Evolutionary conservation across 2,329 filamentous ascomycete species (phyloP).

Genomic region (Sclerotinia glacialis): DNA sequence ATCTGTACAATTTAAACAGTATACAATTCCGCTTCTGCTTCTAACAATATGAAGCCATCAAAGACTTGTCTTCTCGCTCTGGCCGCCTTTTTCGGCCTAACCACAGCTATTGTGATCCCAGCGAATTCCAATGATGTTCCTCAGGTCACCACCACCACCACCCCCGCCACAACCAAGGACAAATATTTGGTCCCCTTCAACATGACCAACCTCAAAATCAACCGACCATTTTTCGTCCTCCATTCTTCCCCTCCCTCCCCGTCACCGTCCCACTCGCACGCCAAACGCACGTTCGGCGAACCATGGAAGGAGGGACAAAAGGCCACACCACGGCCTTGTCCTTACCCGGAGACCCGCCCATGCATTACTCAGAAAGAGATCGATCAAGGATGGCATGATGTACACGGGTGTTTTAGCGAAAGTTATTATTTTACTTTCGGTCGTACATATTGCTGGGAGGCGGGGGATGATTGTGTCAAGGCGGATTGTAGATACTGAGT

Average conservation of each 20-base stretch:
- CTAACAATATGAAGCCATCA: not conserved
- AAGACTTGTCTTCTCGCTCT: not conserved
- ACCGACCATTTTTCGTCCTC: not conserved
- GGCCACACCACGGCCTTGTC: not conserved
- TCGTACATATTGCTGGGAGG: slow-evolving; percentile 1
- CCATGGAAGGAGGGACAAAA: not conserved
- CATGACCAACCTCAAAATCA: not conserved
- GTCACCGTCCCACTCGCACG: no score
- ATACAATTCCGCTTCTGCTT: not conserved
- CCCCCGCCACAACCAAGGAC: not conserved
- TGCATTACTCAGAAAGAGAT: slow-evolving; percentile 14
- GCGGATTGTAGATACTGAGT: slow-evolving; percentile 7
- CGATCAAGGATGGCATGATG: slow-evolving; percentile 11
- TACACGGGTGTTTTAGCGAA: not conserved
- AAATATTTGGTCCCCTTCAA: not conserved
- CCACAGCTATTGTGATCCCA: not conserved
- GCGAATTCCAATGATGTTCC: not conserved
- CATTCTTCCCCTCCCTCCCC: not conserved
- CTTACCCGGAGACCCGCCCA: not conserved
- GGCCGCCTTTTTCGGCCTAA: not conserved
- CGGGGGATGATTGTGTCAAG: slow-evolving; percentile 2
- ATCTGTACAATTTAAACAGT: not conserved
- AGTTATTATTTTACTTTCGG: not conserved
- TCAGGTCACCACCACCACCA: no score
- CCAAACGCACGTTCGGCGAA: not conserved